Percentiles rank a stretch among this genome's conserved stretches.
phyloP scores from a whole-genome alignment of 1,284 basidiomycete species.

The Ustilago xerochloae region DNA sequence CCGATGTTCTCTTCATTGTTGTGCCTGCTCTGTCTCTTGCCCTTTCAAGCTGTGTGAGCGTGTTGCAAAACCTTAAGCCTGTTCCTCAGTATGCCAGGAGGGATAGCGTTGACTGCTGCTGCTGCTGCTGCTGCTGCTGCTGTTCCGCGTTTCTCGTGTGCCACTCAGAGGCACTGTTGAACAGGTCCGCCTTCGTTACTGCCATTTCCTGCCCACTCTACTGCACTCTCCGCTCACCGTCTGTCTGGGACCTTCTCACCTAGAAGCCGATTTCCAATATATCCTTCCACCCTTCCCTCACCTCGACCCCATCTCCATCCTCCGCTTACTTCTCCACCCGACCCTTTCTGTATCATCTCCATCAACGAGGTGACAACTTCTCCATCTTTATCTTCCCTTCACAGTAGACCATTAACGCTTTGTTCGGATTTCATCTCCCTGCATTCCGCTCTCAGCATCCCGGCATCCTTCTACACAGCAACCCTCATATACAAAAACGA shows the following conservation, averaged over 20 bases:
- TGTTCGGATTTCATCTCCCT: not conserved
- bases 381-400: not conserved
- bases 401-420: not conserved
- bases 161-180: too few species aligned
- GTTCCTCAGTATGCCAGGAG: too few species aligned
- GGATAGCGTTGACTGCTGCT: too few species aligned
- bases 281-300: conserved; percentile 19
- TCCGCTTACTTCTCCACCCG: not conserved
- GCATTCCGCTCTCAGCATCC: not conserved
- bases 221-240: too few species aligned
- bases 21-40: too few species aligned
- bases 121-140: not conserved
- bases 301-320: conserved; percentile 5
- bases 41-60: too few species aligned
- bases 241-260: not conserved
- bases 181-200: too few species aligned
- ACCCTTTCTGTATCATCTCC: not conserved
- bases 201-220: not conserved
- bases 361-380: not conserved
- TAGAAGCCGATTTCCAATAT: conserved; percentile 22
- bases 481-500: not conserved
- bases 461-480: not conserved
- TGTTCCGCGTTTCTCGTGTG: too few species aligned
- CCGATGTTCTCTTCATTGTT: not conserved
- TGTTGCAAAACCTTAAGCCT: conserved; percentile 1